Evolutionary conservation across 176 grass and related monocot species (phyloP).

Genomic region (Ensete glaucum): DNA sequence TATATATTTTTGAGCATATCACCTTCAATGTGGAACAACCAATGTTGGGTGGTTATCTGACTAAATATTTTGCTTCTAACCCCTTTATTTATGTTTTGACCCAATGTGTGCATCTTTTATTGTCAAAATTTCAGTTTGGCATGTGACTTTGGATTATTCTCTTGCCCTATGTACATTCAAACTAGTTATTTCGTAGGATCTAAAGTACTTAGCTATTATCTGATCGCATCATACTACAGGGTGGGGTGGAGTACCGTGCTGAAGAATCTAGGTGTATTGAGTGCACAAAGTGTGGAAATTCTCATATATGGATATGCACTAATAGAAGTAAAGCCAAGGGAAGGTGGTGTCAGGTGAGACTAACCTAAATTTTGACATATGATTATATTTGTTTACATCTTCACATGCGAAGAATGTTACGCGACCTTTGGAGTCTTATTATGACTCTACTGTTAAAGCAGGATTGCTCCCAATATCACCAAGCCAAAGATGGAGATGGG

Average conservation of each 20-base stretch:
- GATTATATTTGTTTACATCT: not conserved
- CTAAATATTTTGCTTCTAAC: not conserved
- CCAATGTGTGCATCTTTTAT: too few relatives aligned
- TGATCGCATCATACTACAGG: conserved; percentile 31
- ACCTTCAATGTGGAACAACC: too few relatives aligned
- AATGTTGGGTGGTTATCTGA: too few relatives aligned
- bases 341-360: conserved; percentile 89
- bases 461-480: conserved; percentile 79
- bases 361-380: conserved; percentile 9
- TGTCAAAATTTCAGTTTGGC: not conserved
- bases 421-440: conserved; percentile 16
- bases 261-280: conserved; percentile 97
- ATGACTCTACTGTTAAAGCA: conserved; percentile 19
- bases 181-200: not conserved
- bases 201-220: not conserved
- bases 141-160: not conserved
- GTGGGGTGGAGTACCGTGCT: conserved; percentile 72
- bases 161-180: not conserved
- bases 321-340: conserved; percentile 79
- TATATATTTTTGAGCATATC: too few relatives aligned
- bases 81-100: not conserved
- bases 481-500: conserved; percentile 96
- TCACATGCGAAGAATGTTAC: not conserved
- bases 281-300: conserved; percentile 95
- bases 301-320: conserved; percentile 98